Percentiles rank a stretch among this genome's conserved stretches.
These are phyloP conservation scores for Fusarium nisikadoi DNA, from an alignment of 2,329 filamentous ascomycete species.

Conservation along the genomic window DNA sequence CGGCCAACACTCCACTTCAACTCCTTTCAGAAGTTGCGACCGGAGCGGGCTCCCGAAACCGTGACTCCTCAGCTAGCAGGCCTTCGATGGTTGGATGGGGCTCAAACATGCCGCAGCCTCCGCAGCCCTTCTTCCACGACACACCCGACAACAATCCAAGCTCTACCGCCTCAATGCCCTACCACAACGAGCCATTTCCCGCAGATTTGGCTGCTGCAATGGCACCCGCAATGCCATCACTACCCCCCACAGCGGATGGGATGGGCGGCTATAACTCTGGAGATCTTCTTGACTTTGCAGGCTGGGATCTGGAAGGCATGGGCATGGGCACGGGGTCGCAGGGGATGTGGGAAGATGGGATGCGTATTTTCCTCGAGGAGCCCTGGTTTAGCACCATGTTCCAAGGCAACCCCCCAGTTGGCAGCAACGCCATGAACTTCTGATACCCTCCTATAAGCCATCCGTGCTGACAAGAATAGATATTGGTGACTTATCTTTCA, in stretches of 20 bases:
- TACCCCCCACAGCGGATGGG: conserved; percentile 14
- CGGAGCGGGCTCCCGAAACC: conserved; percentile 41
- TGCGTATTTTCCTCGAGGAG: conserved; percentile 53
- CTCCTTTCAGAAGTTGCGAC: conserved; percentile 68
- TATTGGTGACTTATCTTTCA: neutral
- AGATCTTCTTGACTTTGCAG: conserved; percentile 38
- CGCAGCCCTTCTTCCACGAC: conserved; percentile 54
- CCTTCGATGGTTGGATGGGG: conserved; percentile 36
- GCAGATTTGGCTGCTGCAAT: conserved; percentile 43
- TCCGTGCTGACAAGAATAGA: neutral
- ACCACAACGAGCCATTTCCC: conserved; percentile 25
- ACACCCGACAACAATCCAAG: conserved; percentile 24
- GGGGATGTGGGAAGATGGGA: conserved; percentile 48
- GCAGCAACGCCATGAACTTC: conserved; percentile 50
- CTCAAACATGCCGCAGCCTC: conserved; percentile 38
- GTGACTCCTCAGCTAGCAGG: conserved; percentile 22
- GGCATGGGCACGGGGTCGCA: conserved; percentile 43
- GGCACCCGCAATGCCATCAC: conserved; percentile 39
- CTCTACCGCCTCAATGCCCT: conserved; percentile 14
- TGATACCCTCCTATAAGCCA: conserved; percentile 14
- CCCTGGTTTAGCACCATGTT: conserved; percentile 54
- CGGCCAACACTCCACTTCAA: conserved; percentile 64
- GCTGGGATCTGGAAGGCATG: conserved; percentile 47
- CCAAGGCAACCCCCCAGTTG: conserved; percentile 48
- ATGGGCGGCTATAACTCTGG: conserved; percentile 22